Evolutionary conservation across 345 rosid species (phyloP), one percentile per base, ranked within the genome.

Genomic region (Lepidium sativum): DNA sequence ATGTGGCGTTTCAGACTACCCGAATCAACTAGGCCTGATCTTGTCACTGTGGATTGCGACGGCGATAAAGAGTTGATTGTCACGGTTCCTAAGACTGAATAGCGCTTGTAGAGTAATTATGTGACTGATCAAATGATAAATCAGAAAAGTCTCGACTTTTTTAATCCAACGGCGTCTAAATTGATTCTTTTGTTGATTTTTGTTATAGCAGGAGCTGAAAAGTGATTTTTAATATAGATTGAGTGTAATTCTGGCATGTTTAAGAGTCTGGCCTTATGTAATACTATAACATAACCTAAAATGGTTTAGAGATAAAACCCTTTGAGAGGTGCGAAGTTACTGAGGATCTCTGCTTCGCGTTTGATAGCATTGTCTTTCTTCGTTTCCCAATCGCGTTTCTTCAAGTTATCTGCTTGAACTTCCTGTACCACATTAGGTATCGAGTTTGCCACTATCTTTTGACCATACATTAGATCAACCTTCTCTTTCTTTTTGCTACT

Each of bases 1-100:
- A 80, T 84, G 80, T 92, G 98, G 98, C 80, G 96, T 54, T 89
- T 84, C 69, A 72, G 96, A 69, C 71, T 92, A 49, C 98, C 95
- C 20, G 89, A 87, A 57, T 72, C 92, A 4, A 89, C 96, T 3
- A 70, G 86, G 52, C 96, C 89, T 13, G 92, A 92, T 75, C 84
- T 92, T 2, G 91, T 94, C 1, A 89, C 86, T 15, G 98, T 94
- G 31, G 81, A 81, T 42, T 78, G 70, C 35, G 78, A 58, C 35
- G 85, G 83, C 54, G 81, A 84, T 5, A 92, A 92, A 12, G 95
- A 85, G 72, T 71, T 92, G 79, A 79, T 82, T 6, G 98, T 92
- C 44, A 92, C 89, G 21, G 98, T 92, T 70, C 96, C 96, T 0
- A 92, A 92, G 75, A 79, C 56, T 44, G 75, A 83, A 83, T 87